Percentiles rank a stretch among this genome's conserved stretches.
phyloP scores from a whole-genome alignment of 1,284 basidiomycete genomes.

The Malassezia sympodialis region DNA sequence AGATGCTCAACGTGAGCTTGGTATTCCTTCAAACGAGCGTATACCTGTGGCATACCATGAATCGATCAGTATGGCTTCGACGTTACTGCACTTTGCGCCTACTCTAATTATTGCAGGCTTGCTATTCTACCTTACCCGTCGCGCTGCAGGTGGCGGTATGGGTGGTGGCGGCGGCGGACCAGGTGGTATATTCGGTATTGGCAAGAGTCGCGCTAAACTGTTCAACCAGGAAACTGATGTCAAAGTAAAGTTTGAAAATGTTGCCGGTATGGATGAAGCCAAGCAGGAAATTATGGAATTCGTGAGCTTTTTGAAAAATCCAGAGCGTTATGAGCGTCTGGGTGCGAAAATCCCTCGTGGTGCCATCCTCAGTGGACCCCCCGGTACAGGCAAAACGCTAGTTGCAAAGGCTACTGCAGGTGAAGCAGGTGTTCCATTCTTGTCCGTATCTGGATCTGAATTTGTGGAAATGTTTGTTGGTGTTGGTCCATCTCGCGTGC shows the following conservation, averaged over 20 bases:
- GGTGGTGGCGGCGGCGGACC: slow-evolving; percentile 53
- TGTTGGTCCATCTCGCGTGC: slow-evolving; percentile 91
- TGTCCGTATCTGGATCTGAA: slow-evolving; percentile 95
- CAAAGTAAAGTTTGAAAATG: slow-evolving; percentile 84
- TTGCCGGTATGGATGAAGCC: slow-evolving; percentile 98
- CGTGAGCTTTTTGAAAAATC: slow-evolving; percentile 97
- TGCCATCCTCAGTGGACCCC: slow-evolving; percentile 92
- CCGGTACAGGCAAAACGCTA: slow-evolving; percentile 95
- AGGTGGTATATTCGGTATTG: slow-evolving; percentile 92
- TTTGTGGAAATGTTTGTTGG: slow-evolving; percentile 99
- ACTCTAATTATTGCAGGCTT: slow-evolving; percentile 83
- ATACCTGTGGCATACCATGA: slow-evolving; percentile 96
- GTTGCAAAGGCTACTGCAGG: slow-evolving; percentile 97
- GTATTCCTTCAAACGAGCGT: slow-evolving; percentile 79
- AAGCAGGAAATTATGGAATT: slow-evolving; percentile 99
- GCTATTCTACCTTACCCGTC: slow-evolving; percentile 76
- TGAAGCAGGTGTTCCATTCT: slow-evolving; percentile 92
- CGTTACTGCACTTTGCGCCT: slow-evolving; percentile 82
- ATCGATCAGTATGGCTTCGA: slow-evolving; percentile 73
- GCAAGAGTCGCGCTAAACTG: slow-evolving; percentile 85
- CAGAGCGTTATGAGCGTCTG: slow-evolving; percentile 82
- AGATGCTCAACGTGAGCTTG: slow-evolving; percentile 81
- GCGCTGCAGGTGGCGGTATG: slow-evolving; percentile 53
- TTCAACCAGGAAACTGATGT: slow-evolving; percentile 97
- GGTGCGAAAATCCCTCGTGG: slow-evolving; percentile 98